A percentile compares a stretch with the other conserved stretches of the same genome.
phyloP scores from a whole-genome alignment of 1,284 basidiomycete genomes.

The Austroboletus novae-zelandiae region DNA sequence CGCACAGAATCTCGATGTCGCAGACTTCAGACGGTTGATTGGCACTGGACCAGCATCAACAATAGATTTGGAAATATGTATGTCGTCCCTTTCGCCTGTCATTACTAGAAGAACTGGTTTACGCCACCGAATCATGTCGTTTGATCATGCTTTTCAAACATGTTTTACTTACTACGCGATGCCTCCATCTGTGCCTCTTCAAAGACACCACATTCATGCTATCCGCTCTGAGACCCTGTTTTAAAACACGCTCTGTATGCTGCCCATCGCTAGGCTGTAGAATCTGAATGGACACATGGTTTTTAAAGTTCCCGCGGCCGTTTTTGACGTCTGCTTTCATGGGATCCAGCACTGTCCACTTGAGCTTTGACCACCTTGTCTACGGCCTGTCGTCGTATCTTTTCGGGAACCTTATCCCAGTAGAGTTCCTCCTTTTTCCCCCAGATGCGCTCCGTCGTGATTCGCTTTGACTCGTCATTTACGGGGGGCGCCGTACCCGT shows the following conservation, averaged over 20 bases:
- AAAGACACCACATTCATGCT: too few relatives aligned
- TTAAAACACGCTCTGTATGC: not conserved
- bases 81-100: too few relatives aligned
- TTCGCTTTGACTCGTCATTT: conserved; percentile 24
- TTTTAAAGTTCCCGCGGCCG: conserved; percentile 10
- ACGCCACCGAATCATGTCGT: not conserved
- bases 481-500: conserved; percentile 26
- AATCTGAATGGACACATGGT: not conserved
- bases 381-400: conserved; percentile 60
- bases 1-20: too few relatives aligned
- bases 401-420: conserved; percentile 76
- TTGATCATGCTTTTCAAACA: not conserved
- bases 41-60: too few relatives aligned
- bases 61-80: too few relatives aligned
- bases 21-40: too few relatives aligned
- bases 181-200: not conserved
- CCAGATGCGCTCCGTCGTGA: conserved; percentile 53
- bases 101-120: not conserved
- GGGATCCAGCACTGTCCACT: not conserved
- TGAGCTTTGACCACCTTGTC: conserved; percentile 35
- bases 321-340: conserved; percentile 7
- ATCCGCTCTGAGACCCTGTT: not conserved
- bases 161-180: not conserved
- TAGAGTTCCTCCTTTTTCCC: conserved; percentile 69
- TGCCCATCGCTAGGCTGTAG: not conserved